A percentile compares a stretch with the other conserved stretches of the same genome.
Conservation (phyloP, 2,329 filamentous ascomycete species). For the Pseudocercospora musae region DNA sequence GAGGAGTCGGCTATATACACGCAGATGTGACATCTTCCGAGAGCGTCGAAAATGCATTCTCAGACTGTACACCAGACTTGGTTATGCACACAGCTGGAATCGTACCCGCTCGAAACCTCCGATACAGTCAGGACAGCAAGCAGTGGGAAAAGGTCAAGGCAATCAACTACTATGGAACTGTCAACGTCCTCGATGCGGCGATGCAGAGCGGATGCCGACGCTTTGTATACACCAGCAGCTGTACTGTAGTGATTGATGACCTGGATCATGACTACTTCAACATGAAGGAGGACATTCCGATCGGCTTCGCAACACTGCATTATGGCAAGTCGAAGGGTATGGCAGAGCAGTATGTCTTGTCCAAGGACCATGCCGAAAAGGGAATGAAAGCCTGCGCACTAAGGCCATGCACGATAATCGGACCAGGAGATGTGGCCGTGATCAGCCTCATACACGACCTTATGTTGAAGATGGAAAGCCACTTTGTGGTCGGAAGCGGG, state of each 20-base stretch:
- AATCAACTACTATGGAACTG: constrained; percentile 87
- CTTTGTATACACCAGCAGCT: constrained; percentile 87
- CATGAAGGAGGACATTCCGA: constrained; percentile 73
- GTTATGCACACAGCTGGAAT: constrained; percentile 82
- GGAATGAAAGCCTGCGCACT: constrained; percentile 57
- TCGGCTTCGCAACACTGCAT: constrained; percentile 68
- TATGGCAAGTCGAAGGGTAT: constrained; percentile 89
- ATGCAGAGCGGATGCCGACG: constrained; percentile 67
- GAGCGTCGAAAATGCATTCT: constrained; percentile 49
- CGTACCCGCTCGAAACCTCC: constrained; percentile 37
- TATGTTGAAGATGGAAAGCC: constrained; percentile 65
- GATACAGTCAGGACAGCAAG: constrained; percentile 40
- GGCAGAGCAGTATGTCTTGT: constrained; percentile 76
- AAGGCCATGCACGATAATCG: constrained; percentile 85
- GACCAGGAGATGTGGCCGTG: constrained; percentile 77
- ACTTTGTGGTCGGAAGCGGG: constrained; percentile 76
- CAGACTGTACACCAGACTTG: constrained; percentile 65
- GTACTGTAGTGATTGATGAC: constrained; percentile 83
- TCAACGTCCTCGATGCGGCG: constrained; percentile 71
- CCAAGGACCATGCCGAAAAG: constrained; percentile 55
- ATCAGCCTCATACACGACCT: constrained; percentile 72
- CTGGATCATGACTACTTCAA: constrained; percentile 69
- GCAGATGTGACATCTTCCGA: constrained; percentile 40
- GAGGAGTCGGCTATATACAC: constrained; percentile 35
- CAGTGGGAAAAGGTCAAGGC: constrained; percentile 63